Evolutionary conservation across 108 stramenopile genomes (phyloP).

Genomic region (Skeletonema potamos): DNA sequence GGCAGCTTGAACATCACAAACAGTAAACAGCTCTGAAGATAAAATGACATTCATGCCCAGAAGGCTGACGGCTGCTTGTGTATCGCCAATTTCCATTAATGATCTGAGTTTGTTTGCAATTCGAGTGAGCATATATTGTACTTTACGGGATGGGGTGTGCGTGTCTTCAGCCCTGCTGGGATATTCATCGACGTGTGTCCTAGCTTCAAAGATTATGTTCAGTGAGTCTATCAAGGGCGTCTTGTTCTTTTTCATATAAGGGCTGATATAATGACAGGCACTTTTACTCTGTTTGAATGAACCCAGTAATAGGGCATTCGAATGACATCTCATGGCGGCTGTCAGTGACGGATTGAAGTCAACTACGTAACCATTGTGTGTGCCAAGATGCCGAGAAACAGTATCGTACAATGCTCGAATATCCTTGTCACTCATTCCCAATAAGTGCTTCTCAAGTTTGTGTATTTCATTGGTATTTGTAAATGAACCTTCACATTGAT

Average conservation of each 20-base stretch:
- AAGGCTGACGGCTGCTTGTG: constrained; percentile 7
- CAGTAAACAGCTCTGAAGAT: not conserved
- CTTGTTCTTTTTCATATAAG: constrained; percentile 15
- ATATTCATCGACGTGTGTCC: not conserved
- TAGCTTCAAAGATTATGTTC: constrained; percentile 5
- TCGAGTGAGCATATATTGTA: constrained; percentile 7
- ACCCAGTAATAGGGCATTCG: constrained; percentile 5
- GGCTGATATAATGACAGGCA: constrained; percentile 10
- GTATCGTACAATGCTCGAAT: constrained; percentile 7
- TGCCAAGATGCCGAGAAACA: not conserved
- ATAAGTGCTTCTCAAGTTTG: not conserved
- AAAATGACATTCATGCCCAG: not conserved
- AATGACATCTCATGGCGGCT: constrained; percentile 9
- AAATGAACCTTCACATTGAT: not conserved
- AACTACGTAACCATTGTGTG: constrained; percentile 9
- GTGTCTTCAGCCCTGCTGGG: constrained; percentile 2
- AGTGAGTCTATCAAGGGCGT: not conserved
- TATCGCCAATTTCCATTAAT: constrained; percentile 9
- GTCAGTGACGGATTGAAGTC: constrained; percentile 17
- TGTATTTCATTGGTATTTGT: not conserved
- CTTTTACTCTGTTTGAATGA: constrained; percentile 17
- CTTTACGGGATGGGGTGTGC: not conserved
- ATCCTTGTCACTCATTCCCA: constrained; percentile 1
- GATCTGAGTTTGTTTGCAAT: constrained; percentile 10
- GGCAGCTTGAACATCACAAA: not conserved